phyloP scores from a whole-genome alignment of 768 basidiomycete genomes.

The Imleria badia region DNA sequence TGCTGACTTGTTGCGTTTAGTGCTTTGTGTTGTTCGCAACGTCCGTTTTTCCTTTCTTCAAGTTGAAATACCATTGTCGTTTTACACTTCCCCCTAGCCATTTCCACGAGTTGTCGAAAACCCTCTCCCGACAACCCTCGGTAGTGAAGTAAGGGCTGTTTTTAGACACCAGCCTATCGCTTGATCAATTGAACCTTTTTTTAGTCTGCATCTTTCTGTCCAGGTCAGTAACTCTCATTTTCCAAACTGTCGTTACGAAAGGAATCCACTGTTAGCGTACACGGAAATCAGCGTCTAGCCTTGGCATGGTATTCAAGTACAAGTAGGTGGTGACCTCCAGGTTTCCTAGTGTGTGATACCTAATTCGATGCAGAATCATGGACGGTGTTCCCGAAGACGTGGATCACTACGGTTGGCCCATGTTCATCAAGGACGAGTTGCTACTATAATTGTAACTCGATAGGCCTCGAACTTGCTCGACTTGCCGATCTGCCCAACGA shows the following conservation, averaged over 20 bases:
- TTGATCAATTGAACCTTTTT: neutral
- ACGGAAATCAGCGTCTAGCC: conserved; percentile 50
- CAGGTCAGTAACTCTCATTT: conserved; percentile 47
- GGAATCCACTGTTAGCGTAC: conserved; percentile 43
- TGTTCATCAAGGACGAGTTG: neutral
- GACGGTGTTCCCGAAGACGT: conserved; percentile 65
- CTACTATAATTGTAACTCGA: neutral
- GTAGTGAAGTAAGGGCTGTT: conserved; percentile 66
- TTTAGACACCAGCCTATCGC: neutral
- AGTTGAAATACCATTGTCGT: neutral
- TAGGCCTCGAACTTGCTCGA: conserved; percentile 86
- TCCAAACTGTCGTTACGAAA: neutral
- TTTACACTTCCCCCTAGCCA: conserved; percentile 46
- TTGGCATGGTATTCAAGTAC: conserved; percentile 78
- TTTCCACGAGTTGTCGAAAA: conserved; percentile 75
- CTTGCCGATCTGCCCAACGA: conserved; percentile 82
- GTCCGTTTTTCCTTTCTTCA: conserved; percentile 37
- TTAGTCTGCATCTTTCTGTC: conserved; percentile 79
- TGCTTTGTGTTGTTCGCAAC: conserved; percentile 91
- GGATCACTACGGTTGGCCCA: conserved; percentile 67
- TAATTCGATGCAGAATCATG: conserved; percentile 51
- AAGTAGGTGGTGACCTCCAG: conserved; percentile 43
- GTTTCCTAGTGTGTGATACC: neutral
- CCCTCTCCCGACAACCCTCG: conserved; percentile 73
- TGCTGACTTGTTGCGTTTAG: conserved; percentile 37